phyloP scores from a whole-genome alignment of 768 basidiomycete genomes.

The Pulveroboletus frians region DNA sequence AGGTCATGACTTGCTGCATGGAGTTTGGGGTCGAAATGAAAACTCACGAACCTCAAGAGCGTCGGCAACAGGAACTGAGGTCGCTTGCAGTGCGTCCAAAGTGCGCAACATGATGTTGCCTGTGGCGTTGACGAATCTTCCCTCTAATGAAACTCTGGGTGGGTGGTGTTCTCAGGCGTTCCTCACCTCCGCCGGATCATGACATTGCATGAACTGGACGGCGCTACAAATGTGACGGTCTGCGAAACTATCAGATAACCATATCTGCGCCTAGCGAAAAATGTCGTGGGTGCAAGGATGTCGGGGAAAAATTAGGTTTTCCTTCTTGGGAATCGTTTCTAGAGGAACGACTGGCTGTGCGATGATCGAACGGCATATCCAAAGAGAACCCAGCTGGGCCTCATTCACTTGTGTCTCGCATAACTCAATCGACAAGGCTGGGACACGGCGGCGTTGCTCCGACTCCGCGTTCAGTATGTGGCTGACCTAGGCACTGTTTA shows the following conservation, averaged over 20 bases:
- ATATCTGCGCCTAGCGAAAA: constrained; percentile 4
- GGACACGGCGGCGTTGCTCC: background rate
- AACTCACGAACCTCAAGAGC: background rate
- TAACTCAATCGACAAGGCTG: background rate
- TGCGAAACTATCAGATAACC: constrained; percentile 9
- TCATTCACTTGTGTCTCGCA: background rate
- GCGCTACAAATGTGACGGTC: background rate
- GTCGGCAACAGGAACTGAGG: constrained; percentile 8
- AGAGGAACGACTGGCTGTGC: background rate
- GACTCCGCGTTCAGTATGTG: constrained; percentile 3
- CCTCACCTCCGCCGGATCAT: background rate
- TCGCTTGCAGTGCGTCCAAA: background rate
- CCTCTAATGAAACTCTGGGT: constrained; percentile 5
- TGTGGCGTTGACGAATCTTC: constrained; percentile 12
- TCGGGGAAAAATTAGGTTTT: constrained; percentile 2
- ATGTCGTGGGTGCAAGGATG: constrained; percentile 8
- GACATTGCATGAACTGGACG: constrained; percentile 4
- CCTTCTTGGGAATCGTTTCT: constrained; percentile 9
- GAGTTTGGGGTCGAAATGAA: background rate
- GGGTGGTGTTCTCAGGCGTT: constrained; percentile 20
- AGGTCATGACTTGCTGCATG: background rate
- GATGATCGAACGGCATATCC: constrained; percentile 5
- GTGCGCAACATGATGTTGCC: constrained; percentile 7
- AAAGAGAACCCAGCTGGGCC: background rate
- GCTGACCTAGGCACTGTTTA: constrained; percentile 3